phyloP scores from a whole-genome alignment of 805 yeast genomes.

The Lipomyces oligophaga region DNA sequence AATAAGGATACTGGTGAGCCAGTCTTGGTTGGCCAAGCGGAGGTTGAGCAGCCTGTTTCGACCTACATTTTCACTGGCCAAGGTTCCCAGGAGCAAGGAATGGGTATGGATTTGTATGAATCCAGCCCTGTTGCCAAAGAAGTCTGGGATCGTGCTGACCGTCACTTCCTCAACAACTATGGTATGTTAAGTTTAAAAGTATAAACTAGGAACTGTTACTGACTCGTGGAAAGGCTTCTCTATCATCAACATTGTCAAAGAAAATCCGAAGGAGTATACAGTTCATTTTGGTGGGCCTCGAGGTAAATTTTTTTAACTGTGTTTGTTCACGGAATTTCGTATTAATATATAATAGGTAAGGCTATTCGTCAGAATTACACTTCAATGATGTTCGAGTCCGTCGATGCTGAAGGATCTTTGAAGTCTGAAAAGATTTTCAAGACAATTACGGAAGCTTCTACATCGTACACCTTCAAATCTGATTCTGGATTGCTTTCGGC shows the following conservation, averaged over 20 bases:
- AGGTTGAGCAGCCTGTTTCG: conserved; percentile 96
- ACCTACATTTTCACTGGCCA: conserved; percentile 98
- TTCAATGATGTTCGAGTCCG: conserved; percentile 95
- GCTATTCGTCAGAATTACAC: conserved; percentile 90
- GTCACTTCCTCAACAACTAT: conserved; percentile 85
- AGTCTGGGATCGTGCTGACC: conserved; percentile 98
- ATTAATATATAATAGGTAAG: conserved; percentile 43
- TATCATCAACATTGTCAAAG: conserved; percentile 87
- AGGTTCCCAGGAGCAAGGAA: conserved; percentile 99
- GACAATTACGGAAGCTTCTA: conserved; percentile 74
- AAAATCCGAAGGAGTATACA: conserved; percentile 92
- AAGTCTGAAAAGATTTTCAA: conserved; percentile 94
- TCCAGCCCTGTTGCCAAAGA: conserved; percentile 85
- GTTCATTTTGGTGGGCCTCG: conserved; percentile 97
- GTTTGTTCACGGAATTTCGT: background rate
- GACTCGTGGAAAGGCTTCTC: conserved; percentile 65
- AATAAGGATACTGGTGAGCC: conserved; percentile 72
- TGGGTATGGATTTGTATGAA: conserved; percentile 99
- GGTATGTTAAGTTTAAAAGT: conserved; percentile 8
- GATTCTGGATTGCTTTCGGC: conserved; percentile 95
- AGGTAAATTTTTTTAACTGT: conserved; percentile 45
- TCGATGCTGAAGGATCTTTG: conserved; percentile 75
- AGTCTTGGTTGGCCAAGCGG: conserved; percentile 93
- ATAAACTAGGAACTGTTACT: background rate
- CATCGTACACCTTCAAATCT: conserved; percentile 82